Percentiles rank a stretch among this genome's conserved stretches.
Conservation (phyloP, 208 protist genomes). For the Leishmania arabica region DNA sequence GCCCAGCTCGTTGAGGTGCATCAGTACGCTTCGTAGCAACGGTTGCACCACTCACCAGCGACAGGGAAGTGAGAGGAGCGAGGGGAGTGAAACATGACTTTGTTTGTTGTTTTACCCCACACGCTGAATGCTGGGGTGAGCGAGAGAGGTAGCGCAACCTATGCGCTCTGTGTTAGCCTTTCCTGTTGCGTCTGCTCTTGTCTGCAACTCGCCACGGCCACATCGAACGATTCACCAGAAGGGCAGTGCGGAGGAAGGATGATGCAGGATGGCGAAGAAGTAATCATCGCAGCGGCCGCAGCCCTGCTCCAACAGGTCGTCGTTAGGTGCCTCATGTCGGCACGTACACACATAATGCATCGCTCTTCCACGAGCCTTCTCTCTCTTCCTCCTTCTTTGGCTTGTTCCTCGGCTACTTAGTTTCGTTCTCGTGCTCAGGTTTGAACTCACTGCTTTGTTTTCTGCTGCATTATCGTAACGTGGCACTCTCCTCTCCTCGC, state of each 20-base stretch:
- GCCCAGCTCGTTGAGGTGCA: neutral
- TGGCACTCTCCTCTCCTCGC: neutral
- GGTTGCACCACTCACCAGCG: neutral
- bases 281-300: neutral
- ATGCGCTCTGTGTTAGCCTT: neutral
- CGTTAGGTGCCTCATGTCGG: neutral
- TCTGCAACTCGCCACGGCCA: neutral
- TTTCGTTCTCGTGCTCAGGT: neutral
- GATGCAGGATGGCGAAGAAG: neutral
- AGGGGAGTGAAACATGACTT: neutral
- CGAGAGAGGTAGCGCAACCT: neutral
- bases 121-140: neutral
- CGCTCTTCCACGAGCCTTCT: neutral
- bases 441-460: neutral
- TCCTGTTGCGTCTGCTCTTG: neutral
- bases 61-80: neutral
- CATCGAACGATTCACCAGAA: neutral
- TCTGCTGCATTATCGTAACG: neutral
- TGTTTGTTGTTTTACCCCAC: neutral
- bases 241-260: neutral
- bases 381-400: slow-evolving; percentile 10
- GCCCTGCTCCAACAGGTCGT: too few relatives aligned
- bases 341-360: neutral
- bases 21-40: neutral
- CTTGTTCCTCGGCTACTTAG: neutral